Conservation (phyloP, 2,329 filamentous ascomycete species). For the Botrytis galanthina region DNA sequence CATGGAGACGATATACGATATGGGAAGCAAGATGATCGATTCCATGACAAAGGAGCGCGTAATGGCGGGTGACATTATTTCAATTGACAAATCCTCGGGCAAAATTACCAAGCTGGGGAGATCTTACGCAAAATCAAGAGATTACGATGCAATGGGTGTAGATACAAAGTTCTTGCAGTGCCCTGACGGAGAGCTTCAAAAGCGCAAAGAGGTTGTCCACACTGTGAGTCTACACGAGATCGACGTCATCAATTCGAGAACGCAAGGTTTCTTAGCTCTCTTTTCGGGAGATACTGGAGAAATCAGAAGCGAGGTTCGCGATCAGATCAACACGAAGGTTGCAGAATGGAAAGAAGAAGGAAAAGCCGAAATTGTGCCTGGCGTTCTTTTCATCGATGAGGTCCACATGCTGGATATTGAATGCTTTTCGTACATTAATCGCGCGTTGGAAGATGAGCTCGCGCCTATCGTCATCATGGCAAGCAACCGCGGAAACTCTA, state of each 20-base stretch:
- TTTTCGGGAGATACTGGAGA: constrained; percentile 98
- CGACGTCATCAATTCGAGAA: constrained; percentile 97
- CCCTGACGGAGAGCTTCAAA: constrained; percentile 94
- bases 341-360: constrained; percentile 99
- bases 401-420: constrained; percentile 99
- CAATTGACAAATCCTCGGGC: constrained; percentile 96
- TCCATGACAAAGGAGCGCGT: constrained; percentile 99
- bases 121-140: constrained; percentile 89
- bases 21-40: constrained; percentile 99
- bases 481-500: constrained; percentile 88
- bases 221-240: constrained; percentile 98
- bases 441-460: constrained; percentile 89
- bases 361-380: constrained; percentile 96
- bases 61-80: constrained; percentile 97
- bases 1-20: constrained; percentile 99
- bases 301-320: constrained; percentile 93
- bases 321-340: constrained; percentile 99
- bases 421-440: constrained; percentile 98
- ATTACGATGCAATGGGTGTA: constrained; percentile 98
- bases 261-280: constrained; percentile 95
- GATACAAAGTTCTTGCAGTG: constrained; percentile 98
- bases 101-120: constrained; percentile 97
- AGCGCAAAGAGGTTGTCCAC: constrained; percentile 94
- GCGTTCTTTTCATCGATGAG: constrained; percentile 97
- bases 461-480: constrained; percentile 99